phyloP scores from a whole-genome alignment of 148 eudicot genomes.

The Cornus florida region DNA sequence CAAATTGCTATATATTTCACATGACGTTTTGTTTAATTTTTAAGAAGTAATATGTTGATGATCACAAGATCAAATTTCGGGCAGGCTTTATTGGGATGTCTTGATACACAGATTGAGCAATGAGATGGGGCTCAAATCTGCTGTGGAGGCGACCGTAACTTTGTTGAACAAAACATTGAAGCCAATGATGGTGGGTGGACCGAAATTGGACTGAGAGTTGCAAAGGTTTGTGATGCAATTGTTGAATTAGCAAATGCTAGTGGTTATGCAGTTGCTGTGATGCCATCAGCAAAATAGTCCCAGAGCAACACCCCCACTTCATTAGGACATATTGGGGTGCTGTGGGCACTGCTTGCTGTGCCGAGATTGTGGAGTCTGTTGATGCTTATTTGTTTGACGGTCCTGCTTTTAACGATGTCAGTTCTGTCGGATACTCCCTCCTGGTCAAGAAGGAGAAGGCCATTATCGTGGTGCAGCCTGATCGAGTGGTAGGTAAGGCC shows the following conservation, averaged over 20 bases:
- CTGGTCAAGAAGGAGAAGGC: conserved; percentile 21
- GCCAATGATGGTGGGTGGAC: conserved; percentile 16
- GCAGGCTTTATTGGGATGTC: background rate
- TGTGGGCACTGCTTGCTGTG: too few relatives aligned
- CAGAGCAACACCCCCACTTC: conserved; percentile 15
- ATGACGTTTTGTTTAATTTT: too few relatives aligned
- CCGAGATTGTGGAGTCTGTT: background rate
- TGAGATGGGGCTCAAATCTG: conserved; percentile 6
- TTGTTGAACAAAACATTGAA: conserved; percentile 14
- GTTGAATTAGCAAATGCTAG: conserved; percentile 8
- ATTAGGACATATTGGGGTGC: too few relatives aligned
- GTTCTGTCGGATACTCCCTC: conserved; percentile 15
- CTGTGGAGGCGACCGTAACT: conserved; percentile 16
- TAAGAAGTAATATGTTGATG: too few relatives aligned
- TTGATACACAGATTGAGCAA: conserved; percentile 5
- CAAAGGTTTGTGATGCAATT: conserved; percentile 11
- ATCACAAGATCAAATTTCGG: too few relatives aligned
- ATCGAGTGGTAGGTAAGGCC: conserved; percentile 8
- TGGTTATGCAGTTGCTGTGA: conserved; percentile 9
- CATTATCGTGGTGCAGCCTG: conserved; percentile 11
- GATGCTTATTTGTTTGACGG: conserved; percentile 11
- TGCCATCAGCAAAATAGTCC: conserved; percentile 13
- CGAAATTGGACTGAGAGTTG: conserved; percentile 10
- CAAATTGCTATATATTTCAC: too few relatives aligned
- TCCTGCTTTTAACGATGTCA: conserved; percentile 9